Evolutionary conservation across 2,329 filamentous ascomycete species (phyloP), one percentile per base, ranked within the genome.

Genomic region (Xylaria sp.): DNA sequence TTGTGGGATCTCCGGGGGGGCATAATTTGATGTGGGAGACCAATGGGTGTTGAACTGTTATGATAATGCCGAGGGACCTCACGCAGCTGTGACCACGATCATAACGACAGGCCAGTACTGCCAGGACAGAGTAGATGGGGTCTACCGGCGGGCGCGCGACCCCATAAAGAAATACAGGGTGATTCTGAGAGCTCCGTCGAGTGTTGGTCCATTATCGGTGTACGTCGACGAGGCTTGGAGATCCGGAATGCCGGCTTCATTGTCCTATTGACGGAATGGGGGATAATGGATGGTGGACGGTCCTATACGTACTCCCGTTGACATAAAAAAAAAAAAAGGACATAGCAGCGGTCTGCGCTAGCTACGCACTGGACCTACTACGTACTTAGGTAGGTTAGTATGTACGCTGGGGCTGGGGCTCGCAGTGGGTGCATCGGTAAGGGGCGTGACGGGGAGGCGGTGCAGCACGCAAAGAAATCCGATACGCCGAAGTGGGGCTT

Each of bases 1-100:
- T 90, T 92, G 79, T 92, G 90, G 50, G 89, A 90, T 77, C 89
- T 84, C 75, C 89, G 83, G 35, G 89, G 89, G 69, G 89, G 87
- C 88, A 91, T 91, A 58, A 32, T 63, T 68, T 13, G 23, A 59
- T 68, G 9, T 16, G 50, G 18, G n/a, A n/a, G 59, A 12, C 37
- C 21, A 44, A 9, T 35, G 40, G 8, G 50, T 66, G 70, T 68
- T 64, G 65, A 66, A 61, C 40, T 25, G 42, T 57, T 50, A 48
- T 18, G 48, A 63, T 42, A 42, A 13, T 40, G 37, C 65, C 61
- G 47, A 53, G 35, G 6, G 32, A 54, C 23, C 25, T 66, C 62
- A 66, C 42, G 23, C 16, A 18, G 51, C 42, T 29, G 58, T n/a
- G 60, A 16, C 13, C 40, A 29, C 48, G 18, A 48, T 58, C 69